Evolutionary conservation across 2,329 filamentous ascomycete species (phyloP), one percentile per base, ranked within the genome.

Genomic region (Pseudogymnoascus sp.): DNA sequence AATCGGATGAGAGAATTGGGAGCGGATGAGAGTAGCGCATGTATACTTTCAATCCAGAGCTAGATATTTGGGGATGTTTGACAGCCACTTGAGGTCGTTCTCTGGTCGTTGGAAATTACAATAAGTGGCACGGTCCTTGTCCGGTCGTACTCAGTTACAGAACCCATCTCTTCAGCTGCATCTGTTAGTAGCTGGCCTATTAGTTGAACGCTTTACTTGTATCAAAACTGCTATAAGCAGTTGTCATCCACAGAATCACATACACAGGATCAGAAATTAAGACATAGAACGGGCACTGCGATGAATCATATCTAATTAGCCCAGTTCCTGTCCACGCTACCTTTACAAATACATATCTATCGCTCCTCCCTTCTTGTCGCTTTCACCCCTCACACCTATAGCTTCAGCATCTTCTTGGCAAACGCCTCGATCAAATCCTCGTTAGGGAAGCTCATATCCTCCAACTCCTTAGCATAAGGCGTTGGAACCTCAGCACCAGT

Each of bases 401-500:
- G 80, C 69, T 86, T 85, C 74, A 99, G 82, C 71, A 97, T 82
- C 86, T 97, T 97, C 70, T 88, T 91, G 63, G 89, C 89, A 76
- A 95, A 93, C 71, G 89, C 81, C 76, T 91, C 88, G 74, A 99
- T 97, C 71, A 96, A 82, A 68, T 87, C 77, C 81, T 96, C 91
- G 70, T 88, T 90, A 61, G 95, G 95, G 88, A 99, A 99, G 72
- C 83, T 83, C 91, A 99, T 89, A 79, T 95, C 87, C 84, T 99
- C 95, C 64, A 99, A 85, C 76, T 91, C 90, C 78, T 88, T 82
- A 64, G 95, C 93, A 75, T 99, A 97, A 38, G 95, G 95, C 6
- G 95, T 99, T 60, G 95, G 95, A 11, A 99, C 95, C 77, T 99
- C 95, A 68, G 95, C 93, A 76, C 95, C 95, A 65, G 95, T 97